Conservation (phyloP, 2,329 filamentous ascomycete species). For the Aureobasidium leucospermi region DNA sequence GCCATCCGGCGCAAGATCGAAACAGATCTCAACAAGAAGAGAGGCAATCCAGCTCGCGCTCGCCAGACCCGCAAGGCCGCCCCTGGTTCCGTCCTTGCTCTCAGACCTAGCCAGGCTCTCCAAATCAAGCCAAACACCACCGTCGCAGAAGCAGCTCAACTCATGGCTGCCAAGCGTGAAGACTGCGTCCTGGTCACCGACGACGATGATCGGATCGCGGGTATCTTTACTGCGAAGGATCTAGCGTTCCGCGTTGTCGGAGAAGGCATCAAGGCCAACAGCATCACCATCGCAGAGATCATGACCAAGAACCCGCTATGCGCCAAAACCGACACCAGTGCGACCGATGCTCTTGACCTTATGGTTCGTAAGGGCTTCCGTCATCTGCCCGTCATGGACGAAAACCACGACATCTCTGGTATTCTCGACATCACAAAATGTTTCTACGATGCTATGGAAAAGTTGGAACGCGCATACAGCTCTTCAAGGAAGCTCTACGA, state of each 20-base stretch:
- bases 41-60: conserved; percentile 67
- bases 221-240: conserved; percentile 99
- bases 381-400: conserved; percentile 97
- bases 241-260: conserved; percentile 95
- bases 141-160: conserved; percentile 89
- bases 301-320: conserved; percentile 99
- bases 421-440: conserved; percentile 98
- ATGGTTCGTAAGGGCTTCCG: conserved; percentile 99
- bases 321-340: conserved; percentile 93
- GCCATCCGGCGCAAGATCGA: conserved; percentile 96
- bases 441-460: conserved; percentile 99
- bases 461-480: conserved; percentile 92
- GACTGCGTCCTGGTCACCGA: conserved; percentile 97
- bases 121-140: conserved; percentile 95
- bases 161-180: conserved; percentile 98
- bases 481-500: conserved; percentile 98
- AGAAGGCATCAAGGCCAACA: conserved; percentile 77
- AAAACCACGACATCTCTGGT: conserved; percentile 98
- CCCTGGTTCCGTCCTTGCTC: conserved; percentile 87
- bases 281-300: conserved; percentile 91
- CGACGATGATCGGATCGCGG: conserved; percentile 93
- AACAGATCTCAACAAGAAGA: conserved; percentile 96
- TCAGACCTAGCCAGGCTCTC: conserved; percentile 90
- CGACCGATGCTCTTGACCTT: conserved; percentile 90
- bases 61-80: conserved; percentile 87